Evolutionary conservation across 1,284 basidiomycete species (phyloP), one percentile per base, ranked within the genome.

Genomic region (Afroboletus lepidellus): DNA sequence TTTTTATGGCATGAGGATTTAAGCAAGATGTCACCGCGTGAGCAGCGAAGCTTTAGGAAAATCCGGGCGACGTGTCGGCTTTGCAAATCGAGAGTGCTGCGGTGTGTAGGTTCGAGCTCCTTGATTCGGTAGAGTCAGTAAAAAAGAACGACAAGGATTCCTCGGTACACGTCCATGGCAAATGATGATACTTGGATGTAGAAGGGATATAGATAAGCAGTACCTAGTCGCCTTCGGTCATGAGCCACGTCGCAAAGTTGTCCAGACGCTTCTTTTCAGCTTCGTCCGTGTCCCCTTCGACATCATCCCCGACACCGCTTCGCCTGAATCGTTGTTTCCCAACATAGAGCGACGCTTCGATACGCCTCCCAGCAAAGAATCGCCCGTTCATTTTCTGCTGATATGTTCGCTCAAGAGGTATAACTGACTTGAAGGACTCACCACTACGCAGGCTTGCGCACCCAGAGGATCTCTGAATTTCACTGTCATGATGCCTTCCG

Each of bases 401-500:
- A 47, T 30, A 30, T 15, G 13, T 18, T 53, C 15, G 18, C 27
- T 30, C 5, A 46, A 32, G n/a, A 23, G 12, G 41, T 5, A 9
- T 9, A 41, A n/a, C 23, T 12, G 33, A 9, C 18, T 34, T 20
- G 18, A 18, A 49, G 27, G 15, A 79, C 90, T 60, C 61, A 91
- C 93, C 51, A 91, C 55, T 12, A 98, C 77, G 64, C 96, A 99
- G 5, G 92, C 92, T 67, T 92, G 85, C 0, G 96, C 96, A 49
- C 92, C 86, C 3, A 92, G 64, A 6, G 89, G 79, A 58, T 96
- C 93, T 54, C 86, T 85, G 75, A 98, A 99, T 62, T 96, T 96
- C 57, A 99, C 87, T 0, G 94, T 96, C 82, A 99, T 98, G 51
- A 99, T 75, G 2, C 97, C 97, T 37, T 98, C 94, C 21, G 85